Evolutionary conservation across 129 eudicot species (phyloP), one percentile per base, ranked within the genome.

Genomic region (Centella asiatica): DNA sequence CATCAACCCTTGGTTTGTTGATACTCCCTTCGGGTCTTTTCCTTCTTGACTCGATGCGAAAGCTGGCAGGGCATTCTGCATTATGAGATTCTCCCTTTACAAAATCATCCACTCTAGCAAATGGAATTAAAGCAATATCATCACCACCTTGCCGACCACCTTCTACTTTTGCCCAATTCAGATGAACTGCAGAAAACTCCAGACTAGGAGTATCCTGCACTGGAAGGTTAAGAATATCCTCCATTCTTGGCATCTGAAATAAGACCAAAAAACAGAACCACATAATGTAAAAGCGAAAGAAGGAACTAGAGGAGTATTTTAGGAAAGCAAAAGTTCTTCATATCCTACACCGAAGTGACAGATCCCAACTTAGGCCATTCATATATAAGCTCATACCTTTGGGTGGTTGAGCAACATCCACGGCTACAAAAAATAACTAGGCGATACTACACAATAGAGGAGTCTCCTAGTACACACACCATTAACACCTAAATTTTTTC

Each of bases 231-330:
- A 67, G 63, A 67, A 67, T 67, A 27, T 67, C 72, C 28, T 67
- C 72, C 72, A 55, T 54, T 56, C 72, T 67, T 26, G 72, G 55
- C 72, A 67, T 56, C 72, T 67, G 60, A n/a, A n/a, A 37, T 37
- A 37, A 37, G 42, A 37, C n/a, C n/a, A 37, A 7, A 37, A 37
- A 37, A 37, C 42, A 37, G 42, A 7, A 34, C 2, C 31, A 37
- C n/a, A 11, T 31, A n/a, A 32, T 26, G 18, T 0, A 6, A 19
- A n/a, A 29, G 44, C 8, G 2, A 31, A 57, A 48, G 54, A 5
- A 48, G 23, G 51, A 17, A 45, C 51, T 8, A 22, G 4, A 52
- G 24, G 24, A 15, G 51, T 45, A 45, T 14, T 5, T 45, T 2
- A 14, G 3, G 51, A 19, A 45, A 45, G 5, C 18, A 18, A 45